Evolutionary conservation across 441 rosid species (phyloP).

Genomic region (Macaranga tanarius): DNA sequence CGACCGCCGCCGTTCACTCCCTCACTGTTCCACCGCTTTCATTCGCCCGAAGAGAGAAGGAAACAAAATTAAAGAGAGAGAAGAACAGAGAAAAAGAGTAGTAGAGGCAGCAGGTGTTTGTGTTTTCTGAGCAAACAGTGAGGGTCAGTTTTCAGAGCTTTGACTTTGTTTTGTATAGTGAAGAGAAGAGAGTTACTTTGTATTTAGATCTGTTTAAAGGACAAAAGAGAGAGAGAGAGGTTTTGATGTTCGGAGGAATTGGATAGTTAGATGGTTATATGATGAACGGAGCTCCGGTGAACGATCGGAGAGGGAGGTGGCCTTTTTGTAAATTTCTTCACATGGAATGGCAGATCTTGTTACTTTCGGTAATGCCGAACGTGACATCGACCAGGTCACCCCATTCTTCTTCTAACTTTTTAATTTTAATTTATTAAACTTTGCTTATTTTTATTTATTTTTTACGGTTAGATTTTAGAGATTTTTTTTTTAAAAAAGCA

Average conservation of each 20-base stretch:
- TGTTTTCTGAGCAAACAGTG: conserved; percentile 6
- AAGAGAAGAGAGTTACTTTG: conserved; percentile 11
- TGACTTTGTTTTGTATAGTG: conserved; percentile 19
- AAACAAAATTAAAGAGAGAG: background rate
- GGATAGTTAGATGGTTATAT: conserved; percentile 47
- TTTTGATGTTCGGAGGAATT: conserved; percentile 24
- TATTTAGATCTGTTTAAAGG: conserved; percentile 42
- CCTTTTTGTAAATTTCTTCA: conserved; percentile 57
- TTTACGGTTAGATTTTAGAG: background rate
- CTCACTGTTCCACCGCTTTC: background rate
- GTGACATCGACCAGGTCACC: conserved; percentile 81
- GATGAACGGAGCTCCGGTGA: conserved; percentile 79
- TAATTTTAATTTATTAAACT: too few relatives aligned
- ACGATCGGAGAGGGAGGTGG: conserved; percentile 79
- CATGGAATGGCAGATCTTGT: conserved; percentile 99
- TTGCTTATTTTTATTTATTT: background rate
- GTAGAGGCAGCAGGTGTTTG: too few relatives aligned
- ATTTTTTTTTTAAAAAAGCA: background rate
- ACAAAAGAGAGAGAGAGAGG: conserved; percentile 19
- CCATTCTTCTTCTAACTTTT: conserved; percentile 12
- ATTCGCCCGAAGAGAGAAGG: background rate
- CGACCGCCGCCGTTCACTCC: background rate
- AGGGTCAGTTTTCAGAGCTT: conserved; percentile 8
- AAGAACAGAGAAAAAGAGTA: too few relatives aligned
- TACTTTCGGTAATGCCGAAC: conserved; percentile 77